Conservation (phyloP, 768 basidiomycete species). For the Mycena maculata region DNA sequence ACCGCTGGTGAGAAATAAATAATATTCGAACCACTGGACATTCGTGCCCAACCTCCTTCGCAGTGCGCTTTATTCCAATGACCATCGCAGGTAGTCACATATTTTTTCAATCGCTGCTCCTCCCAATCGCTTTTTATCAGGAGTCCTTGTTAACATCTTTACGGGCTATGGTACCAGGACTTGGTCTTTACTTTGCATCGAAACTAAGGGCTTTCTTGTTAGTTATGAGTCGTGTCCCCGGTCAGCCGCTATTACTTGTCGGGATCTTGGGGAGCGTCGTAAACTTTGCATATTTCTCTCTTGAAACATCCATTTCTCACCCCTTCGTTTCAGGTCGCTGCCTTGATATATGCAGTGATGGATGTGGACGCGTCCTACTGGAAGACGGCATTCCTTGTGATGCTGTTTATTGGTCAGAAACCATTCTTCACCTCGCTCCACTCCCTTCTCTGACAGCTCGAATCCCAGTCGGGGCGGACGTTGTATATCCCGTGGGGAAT, state of each 20-base stretch:
- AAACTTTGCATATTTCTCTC: conserved; percentile 19
- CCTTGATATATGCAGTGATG: conserved; percentile 48
- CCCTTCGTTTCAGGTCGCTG: conserved; percentile 39
- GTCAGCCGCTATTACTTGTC: conserved; percentile 42
- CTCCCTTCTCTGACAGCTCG: not conserved
- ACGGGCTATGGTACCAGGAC: conserved; percentile 34
- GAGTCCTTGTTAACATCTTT: conserved; percentile 36
- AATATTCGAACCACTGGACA: not conserved
- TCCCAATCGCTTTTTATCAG: conserved; percentile 9
- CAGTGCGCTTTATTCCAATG: conserved; percentile 47
- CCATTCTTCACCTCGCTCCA: not conserved
- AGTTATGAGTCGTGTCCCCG: conserved; percentile 43
- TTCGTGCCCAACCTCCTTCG: not conserved
- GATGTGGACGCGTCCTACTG: conserved; percentile 46
- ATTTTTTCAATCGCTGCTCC: not conserved
- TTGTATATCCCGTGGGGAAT: conserved; percentile 48
- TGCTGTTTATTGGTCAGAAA: conserved; percentile 40
- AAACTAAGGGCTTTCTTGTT: too few species aligned
- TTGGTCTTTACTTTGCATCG: too few species aligned
- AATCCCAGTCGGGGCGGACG: conserved; percentile 44
- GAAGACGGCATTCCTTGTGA: conserved; percentile 45
- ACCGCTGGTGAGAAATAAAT: conserved; percentile 36
- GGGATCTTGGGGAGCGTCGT: conserved; percentile 45
- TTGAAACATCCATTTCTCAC: not conserved
- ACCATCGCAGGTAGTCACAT: conserved; percentile 38